A percentile compares a stretch with the other conserved stretches of the same genome.
Conservation (phyloP, 176 grass and related monocot genomes). For the Dactylis glomerata region DNA sequence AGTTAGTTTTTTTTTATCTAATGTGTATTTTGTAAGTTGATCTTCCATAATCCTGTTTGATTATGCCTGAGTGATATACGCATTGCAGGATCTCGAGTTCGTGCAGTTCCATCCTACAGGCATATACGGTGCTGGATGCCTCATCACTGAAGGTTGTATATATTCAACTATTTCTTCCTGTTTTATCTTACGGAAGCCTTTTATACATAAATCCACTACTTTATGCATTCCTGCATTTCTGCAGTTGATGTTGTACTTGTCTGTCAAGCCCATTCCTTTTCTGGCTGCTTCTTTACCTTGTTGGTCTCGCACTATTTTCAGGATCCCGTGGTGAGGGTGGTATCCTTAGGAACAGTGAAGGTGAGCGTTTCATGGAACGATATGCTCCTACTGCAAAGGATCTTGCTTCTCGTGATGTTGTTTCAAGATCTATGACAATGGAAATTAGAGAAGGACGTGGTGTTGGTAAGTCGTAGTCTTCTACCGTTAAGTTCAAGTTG, state of each 20-base stretch:
- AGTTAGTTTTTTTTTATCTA: constrained; percentile 37
- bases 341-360: constrained; percentile 85
- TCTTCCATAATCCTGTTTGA: constrained; percentile 13
- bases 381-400: constrained; percentile 75
- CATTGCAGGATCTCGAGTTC: constrained; percentile 94
- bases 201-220: not conserved
- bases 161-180: not conserved
- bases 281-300: not conserved
- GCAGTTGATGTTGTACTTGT: not conserved
- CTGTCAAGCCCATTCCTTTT: not conserved
- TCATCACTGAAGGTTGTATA: constrained; percentile 80
- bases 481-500: not conserved
- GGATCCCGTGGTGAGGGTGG: constrained; percentile 85
- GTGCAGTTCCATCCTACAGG: constrained; percentile 87
- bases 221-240: not conserved
- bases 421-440: constrained; percentile 87
- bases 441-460: constrained; percentile 78
- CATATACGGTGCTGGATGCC: constrained; percentile 85
- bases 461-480: constrained; percentile 42
- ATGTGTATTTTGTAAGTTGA: constrained; percentile 12
- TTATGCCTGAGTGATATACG: constrained; percentile 29
- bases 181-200: not conserved
- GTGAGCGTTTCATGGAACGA: constrained; percentile 81
- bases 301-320: constrained; percentile 30
- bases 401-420: constrained; percentile 82